Base-by-base conservation (phyloP, 169 alveolate species). In the Sarcocystis neurona region DNA sequence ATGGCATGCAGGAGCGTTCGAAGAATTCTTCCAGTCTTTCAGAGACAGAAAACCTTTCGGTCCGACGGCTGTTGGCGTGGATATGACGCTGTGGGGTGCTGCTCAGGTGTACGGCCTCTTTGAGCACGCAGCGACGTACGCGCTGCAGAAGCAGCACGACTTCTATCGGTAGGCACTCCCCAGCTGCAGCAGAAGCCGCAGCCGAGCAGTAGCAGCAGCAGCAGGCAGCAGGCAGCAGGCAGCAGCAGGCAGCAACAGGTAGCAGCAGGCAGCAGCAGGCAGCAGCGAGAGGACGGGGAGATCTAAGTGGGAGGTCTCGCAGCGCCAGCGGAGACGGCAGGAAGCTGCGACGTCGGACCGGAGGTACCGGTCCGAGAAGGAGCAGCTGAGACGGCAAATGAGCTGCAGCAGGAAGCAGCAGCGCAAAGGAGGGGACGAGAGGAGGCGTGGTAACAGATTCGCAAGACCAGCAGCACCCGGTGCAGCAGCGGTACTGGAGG, bases 11-110 rank as follows among this genome's bases (percentile, higher is more conserved):
- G 75, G 75, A 15, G 75, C 75, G 43, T 30, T 27, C 37, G 75
- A 63, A n/a, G 75, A 63, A n/a, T 37, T 41, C n/a, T 63, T 63
- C 41, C 46, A 63, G 44, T 41, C 46, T 1, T 63, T 63, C 43
- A 37, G 27, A 37, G 75, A 63, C 75, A 63, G 75, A 37, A 63
- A 63, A 63, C 75, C 75, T n/a, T 63, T 63, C 75, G 75, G 75
- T 4, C 75, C 75, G 6, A 63, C 75, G 0, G 75, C 75, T 20
- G 32, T 63, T 4, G 75, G 75, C 75, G 75, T 63, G 44, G 75
- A 63, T 18, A 43, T 63, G 43, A 63, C 75, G n/a, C 32, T 63
- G 44, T 63, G 75, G 75, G 75, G 75, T 0, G 43, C 75, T 10
- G 32, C 46, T 15, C 75, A 63, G 41, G 75, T 63, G 43, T 63